Evolutionary conservation across 192 early-diverging fungal species (phyloP).

Genomic region (Endogone sp.): DNA sequence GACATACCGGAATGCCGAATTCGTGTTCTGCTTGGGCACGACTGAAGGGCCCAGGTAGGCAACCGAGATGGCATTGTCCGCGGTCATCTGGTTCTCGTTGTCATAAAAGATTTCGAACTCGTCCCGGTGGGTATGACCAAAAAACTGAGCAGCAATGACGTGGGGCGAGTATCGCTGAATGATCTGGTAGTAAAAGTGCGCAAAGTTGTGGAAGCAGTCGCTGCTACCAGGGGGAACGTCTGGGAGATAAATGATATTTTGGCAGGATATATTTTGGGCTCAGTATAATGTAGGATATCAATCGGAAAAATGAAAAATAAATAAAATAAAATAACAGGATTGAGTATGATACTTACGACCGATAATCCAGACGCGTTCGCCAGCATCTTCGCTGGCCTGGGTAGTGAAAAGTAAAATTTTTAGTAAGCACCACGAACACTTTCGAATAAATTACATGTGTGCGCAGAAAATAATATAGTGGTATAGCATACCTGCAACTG

Average conservation of each 20-base stretch:
- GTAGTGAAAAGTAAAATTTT: not conserved
- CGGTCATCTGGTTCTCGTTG: constrained; percentile 20
- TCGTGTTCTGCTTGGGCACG: constrained; percentile 43
- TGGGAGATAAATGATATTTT: not conserved
- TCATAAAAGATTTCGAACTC: constrained; percentile 49
- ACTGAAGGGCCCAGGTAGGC: constrained; percentile 50
- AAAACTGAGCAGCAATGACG: constrained; percentile 53
- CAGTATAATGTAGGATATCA: not conserved
- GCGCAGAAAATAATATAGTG: not conserved
- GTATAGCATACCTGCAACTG: constrained; percentile 30
- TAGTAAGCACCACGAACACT: not conserved
- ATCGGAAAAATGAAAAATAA: not conserved
- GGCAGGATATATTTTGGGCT: too few species aligned
- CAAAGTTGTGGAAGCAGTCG: constrained; percentile 51
- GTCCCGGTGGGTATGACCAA: constrained; percentile 52
- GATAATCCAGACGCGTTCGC: constrained; percentile 56
- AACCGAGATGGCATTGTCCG: constrained; percentile 37
- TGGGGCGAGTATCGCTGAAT: constrained; percentile 52
- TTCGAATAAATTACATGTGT: not conserved
- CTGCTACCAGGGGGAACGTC: constrained; percentile 37
- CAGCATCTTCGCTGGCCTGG: constrained; percentile 44
- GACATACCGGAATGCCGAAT: constrained; percentile 50
- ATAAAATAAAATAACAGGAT: not conserved
- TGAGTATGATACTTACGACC: constrained; percentile 25
- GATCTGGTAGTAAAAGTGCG: constrained; percentile 52